These are phyloP conservation scores for Yamadazyma spencermartinsiae DNA, from an alignment of 1,139 yeast genomes.

Conservation along the genomic window DNA sequence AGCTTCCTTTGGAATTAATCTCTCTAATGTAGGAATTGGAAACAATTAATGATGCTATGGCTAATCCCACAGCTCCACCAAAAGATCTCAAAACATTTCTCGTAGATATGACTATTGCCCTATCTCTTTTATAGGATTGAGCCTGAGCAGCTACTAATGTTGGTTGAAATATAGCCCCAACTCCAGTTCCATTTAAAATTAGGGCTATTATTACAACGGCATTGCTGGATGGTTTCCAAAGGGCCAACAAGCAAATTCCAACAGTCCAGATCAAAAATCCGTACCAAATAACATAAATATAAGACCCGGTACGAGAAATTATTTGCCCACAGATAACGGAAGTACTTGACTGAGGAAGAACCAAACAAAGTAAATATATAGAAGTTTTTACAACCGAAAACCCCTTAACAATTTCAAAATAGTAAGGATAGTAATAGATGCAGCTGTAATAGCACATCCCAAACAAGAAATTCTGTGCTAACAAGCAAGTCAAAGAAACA, in stretches of 20 bases:
- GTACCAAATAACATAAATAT: conserved; percentile 33
- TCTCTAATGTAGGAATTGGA: conserved; percentile 36
- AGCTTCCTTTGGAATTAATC: conserved; percentile 13
- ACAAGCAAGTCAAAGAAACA: conserved; percentile 33
- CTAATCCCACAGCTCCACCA: conserved; percentile 54
- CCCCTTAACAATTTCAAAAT: conserved; percentile 46
- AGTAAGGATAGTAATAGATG: conserved; percentile 45
- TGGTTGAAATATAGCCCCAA: conserved; percentile 54
- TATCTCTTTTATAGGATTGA: conserved; percentile 42
- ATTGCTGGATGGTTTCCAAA: conserved; percentile 28
- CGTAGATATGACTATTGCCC: conserved; percentile 52
- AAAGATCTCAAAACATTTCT: conserved; percentile 49
- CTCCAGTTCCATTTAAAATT: conserved; percentile 44
- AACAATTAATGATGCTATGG: conserved; percentile 42
- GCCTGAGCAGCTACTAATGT: conserved; percentile 53
- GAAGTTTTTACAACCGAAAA: conserved; percentile 35
- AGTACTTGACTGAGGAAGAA: conserved; percentile 32
- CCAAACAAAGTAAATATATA: conserved; percentile 37
- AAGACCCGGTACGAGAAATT: conserved; percentile 38
- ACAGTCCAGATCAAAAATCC: conserved; percentile 44
- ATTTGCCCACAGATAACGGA: conserved; percentile 40
- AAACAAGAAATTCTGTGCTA: conserved; percentile 42
- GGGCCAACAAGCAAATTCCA: conserved; percentile 33
- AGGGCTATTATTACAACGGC: conserved; percentile 34
- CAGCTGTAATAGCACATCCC: conserved; percentile 47